phyloP scores from a whole-genome alignment of 2,329 filamentous ascomycete genomes.

The Colletotrichum tropicicola region DNA sequence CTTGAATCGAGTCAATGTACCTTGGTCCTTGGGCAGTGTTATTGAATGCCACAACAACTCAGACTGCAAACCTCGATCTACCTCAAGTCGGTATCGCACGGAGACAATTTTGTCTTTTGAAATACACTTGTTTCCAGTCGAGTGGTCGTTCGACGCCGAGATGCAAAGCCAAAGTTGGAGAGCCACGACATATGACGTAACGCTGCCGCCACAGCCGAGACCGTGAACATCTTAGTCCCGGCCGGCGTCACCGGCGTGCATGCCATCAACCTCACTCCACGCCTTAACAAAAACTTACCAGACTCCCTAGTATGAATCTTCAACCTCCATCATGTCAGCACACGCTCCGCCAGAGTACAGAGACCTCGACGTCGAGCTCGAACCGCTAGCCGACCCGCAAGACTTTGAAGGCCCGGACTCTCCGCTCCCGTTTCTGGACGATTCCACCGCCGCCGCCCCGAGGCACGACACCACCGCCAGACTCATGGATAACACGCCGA shows the following conservation, averaged over 20 bases:
- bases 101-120: too few relatives aligned
- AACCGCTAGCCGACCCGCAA: neutral
- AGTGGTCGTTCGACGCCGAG: too few relatives aligned
- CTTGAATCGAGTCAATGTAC: too few relatives aligned
- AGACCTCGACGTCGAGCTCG: slow-evolving; percentile 21
- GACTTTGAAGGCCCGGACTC: slow-evolving; percentile 9
- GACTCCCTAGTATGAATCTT: neutral
- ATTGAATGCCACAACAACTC: too few relatives aligned
- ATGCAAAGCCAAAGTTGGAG: neutral
- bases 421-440: neutral
- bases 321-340: neutral
- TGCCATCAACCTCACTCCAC: neutral
- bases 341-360: neutral
- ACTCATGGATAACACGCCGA: neutral
- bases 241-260: neutral
- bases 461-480: neutral
- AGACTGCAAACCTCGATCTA: too few relatives aligned
- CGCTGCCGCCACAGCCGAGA: neutral
- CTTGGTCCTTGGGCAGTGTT: too few relatives aligned
- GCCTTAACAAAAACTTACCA: neutral
- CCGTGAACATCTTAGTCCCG: too few relatives aligned
- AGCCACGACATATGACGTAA: slow-evolving; percentile 12
- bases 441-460: neutral
- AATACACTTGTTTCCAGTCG: too few relatives aligned
- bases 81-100: too few relatives aligned